Percentiles rank a stretch among this genome's conserved stretches.
These are phyloP conservation scores for Phycomyces blakesleeanus DNA, from an alignment of 192 early-diverging fungal genomes.

Conservation along the genomic window DNA sequence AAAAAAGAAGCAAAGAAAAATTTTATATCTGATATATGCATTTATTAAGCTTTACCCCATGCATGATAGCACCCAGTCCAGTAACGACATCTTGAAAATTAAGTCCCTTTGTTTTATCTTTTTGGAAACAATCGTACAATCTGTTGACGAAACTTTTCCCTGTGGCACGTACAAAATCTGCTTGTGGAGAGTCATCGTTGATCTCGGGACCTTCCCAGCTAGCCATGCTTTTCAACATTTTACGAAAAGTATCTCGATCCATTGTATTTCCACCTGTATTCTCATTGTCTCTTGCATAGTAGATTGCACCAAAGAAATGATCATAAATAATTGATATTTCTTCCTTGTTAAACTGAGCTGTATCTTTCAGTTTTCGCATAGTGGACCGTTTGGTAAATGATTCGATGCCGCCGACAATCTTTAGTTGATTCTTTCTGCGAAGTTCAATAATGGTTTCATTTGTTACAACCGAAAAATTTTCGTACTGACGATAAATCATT, in stretches of 20 bases:
- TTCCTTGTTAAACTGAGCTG: slow-evolving; percentile 66
- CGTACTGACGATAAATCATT: slow-evolving; percentile 44
- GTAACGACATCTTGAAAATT: slow-evolving; percentile 67
- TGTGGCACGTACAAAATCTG: neutral
- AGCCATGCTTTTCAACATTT: slow-evolving; percentile 56
- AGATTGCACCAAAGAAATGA: slow-evolving; percentile 68
- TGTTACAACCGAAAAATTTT: slow-evolving; percentile 76
- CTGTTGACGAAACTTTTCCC: slow-evolving; percentile 18
- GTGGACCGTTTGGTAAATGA: slow-evolving; percentile 75
- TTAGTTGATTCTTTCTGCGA: slow-evolving; percentile 69
- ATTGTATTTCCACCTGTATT: slow-evolving; percentile 23
- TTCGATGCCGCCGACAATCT: slow-evolving; percentile 77
- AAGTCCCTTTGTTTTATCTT: slow-evolving; percentile 28
- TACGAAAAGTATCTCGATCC: slow-evolving; percentile 56
- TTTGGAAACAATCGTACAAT: slow-evolving; percentile 19
- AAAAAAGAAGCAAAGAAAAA: no score
- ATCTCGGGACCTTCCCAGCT: slow-evolving; percentile 38
- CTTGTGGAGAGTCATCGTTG: slow-evolving; percentile 1
- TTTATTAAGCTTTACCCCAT: slow-evolving; percentile 30
- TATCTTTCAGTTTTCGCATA: slow-evolving; percentile 64
- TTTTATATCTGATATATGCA: neutral
- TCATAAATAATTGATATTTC: slow-evolving; percentile 76
- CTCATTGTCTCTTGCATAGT: slow-evolving; percentile 37
- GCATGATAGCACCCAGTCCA: slow-evolving; percentile 55
- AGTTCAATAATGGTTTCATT: slow-evolving; percentile 63